A percentile compares a stretch with the other conserved stretches of the same genome.
These are phyloP conservation scores for Rostrohypoxylon terebratum DNA, from an alignment of 495 filamentous ascomycete genomes.

Conservation along the genomic window DNA sequence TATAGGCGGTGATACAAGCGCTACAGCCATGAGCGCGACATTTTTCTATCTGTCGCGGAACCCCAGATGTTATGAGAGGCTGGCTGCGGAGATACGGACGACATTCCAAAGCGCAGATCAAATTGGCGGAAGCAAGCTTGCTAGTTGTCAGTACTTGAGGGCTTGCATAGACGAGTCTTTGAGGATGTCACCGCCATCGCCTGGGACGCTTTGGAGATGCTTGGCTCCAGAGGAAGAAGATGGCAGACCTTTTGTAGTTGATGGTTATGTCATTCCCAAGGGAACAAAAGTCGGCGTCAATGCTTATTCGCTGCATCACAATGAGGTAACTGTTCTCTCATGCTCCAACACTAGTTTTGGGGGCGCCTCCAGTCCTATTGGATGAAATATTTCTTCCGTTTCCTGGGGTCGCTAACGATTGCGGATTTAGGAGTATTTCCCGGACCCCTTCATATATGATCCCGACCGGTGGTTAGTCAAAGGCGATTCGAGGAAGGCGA, in stretches of 20 bases:
- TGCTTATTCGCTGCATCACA: slow-evolving; percentile 57
- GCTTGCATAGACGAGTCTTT: slow-evolving; percentile 70
- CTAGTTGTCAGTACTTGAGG: slow-evolving; percentile 60
- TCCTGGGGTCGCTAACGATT: neutral
- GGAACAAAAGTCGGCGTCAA: slow-evolving; percentile 54
- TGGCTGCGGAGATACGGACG: slow-evolving; percentile 55
- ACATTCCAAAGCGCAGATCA: slow-evolving; percentile 54
- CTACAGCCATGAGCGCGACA: slow-evolving; percentile 59
- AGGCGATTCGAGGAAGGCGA: slow-evolving; percentile 12
- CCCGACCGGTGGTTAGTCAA: slow-evolving; percentile 59
- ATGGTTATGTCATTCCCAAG: slow-evolving; percentile 46
- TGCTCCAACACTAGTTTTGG: neutral
- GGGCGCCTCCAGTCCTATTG: neutral
- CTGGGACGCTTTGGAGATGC: slow-evolving; percentile 53
- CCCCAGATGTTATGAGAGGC: slow-evolving; percentile 52
- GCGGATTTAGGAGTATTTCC: slow-evolving; percentile 48
- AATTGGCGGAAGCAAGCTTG: slow-evolving; percentile 58
- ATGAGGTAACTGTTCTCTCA: slow-evolving; percentile 36
- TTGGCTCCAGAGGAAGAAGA: slow-evolving; percentile 20
- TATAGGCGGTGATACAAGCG: slow-evolving; percentile 62
- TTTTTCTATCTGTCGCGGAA: slow-evolving; percentile 70
- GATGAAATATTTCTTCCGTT: neutral
- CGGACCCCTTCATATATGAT: slow-evolving; percentile 53
- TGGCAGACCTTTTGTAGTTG: slow-evolving; percentile 33
- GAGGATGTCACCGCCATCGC: slow-evolving; percentile 66